Evolutionary conservation across 306 rosid genomes (phyloP).

Genomic region (Cicer yamashitae): DNA sequence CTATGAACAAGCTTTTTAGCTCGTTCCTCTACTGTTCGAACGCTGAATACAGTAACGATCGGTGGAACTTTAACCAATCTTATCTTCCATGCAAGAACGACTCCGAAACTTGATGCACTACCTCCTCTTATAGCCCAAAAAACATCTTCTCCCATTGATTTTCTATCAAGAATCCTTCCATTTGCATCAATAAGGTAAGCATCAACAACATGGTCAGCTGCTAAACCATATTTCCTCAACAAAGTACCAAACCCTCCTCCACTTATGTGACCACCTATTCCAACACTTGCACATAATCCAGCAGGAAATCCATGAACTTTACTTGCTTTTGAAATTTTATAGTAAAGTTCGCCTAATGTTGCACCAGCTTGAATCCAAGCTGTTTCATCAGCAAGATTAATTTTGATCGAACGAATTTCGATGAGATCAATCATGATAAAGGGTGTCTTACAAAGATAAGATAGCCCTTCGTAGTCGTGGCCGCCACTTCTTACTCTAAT

Average conservation of each 20-base stretch:
- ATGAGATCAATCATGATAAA: slow-evolving; percentile 56
- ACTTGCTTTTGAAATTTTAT: slow-evolving; percentile 52
- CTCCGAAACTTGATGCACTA: slow-evolving; percentile 63
- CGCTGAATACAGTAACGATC: slow-evolving; percentile 49
- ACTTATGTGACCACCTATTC: slow-evolving; percentile 66
- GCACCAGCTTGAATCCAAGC: slow-evolving; percentile 73
- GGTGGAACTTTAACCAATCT: slow-evolving; percentile 55
- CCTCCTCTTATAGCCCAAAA: slow-evolving; percentile 82
- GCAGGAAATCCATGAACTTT: slow-evolving; percentile 56
- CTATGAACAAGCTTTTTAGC: slow-evolving; percentile 43
- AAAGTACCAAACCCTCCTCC: slow-evolving; percentile 59
- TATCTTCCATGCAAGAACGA: slow-evolving; percentile 62
- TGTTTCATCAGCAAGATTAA: slow-evolving; percentile 51
- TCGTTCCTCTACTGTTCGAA: slow-evolving; percentile 49
- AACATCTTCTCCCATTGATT: slow-evolving; percentile 64
- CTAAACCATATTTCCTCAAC: slow-evolving; percentile 62
- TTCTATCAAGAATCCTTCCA: slow-evolving; percentile 54
- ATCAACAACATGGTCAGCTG: slow-evolving; percentile 64
- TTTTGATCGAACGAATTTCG: slow-evolving; percentile 39
- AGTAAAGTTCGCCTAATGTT: slow-evolving; percentile 65
- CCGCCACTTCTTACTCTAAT: slow-evolving; percentile 64
- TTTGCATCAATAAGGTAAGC: slow-evolving; percentile 54
- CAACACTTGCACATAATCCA: slow-evolving; percentile 61
- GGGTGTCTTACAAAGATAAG: slow-evolving; percentile 46
- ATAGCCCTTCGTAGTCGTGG: slow-evolving; percentile 64